Conservation (phyloP, 495 filamentous ascomycete genomes). For the Copromyces sp. region DNA sequence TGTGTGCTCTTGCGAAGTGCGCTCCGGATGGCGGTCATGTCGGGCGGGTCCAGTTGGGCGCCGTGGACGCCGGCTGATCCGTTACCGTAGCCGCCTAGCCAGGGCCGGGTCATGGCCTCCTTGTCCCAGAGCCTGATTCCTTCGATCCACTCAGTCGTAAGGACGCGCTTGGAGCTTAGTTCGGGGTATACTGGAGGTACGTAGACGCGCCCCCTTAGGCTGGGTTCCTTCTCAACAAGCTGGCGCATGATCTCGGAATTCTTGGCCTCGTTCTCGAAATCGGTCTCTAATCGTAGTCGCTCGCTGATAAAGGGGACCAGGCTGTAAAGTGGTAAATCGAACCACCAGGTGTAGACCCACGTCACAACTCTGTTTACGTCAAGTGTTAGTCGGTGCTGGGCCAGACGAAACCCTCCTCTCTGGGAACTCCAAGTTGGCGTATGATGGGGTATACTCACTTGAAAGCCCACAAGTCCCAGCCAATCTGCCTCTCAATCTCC, state of each 20-base stretch:
- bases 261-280: constrained; percentile 82
- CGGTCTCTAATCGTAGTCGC: constrained; percentile 79
- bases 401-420: neutral
- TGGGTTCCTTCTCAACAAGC: constrained; percentile 66
- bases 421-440: neutral
- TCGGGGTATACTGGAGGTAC: constrained; percentile 77
- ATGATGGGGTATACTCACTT: constrained; percentile 46
- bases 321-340: constrained; percentile 80
- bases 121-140: constrained; percentile 88
- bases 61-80: constrained; percentile 73
- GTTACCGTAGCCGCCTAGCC: constrained; percentile 64
- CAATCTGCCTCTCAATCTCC: constrained; percentile 80
- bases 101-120: constrained; percentile 56
- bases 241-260: constrained; percentile 78
- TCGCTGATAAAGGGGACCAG: constrained; percentile 85
- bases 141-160: constrained; percentile 97
- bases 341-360: constrained; percentile 64
- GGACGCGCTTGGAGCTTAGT: constrained; percentile 70
- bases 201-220: constrained; percentile 70
- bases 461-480: constrained; percentile 92
- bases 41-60: constrained; percentile 46
- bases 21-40: constrained; percentile 28
- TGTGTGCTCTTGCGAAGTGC: constrained; percentile 29
- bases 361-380: constrained; percentile 50
- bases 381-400: neutral